phyloP scores from a whole-genome alignment of 345 rosid genomes.

The Eucalyptus camaldulensis region DNA sequence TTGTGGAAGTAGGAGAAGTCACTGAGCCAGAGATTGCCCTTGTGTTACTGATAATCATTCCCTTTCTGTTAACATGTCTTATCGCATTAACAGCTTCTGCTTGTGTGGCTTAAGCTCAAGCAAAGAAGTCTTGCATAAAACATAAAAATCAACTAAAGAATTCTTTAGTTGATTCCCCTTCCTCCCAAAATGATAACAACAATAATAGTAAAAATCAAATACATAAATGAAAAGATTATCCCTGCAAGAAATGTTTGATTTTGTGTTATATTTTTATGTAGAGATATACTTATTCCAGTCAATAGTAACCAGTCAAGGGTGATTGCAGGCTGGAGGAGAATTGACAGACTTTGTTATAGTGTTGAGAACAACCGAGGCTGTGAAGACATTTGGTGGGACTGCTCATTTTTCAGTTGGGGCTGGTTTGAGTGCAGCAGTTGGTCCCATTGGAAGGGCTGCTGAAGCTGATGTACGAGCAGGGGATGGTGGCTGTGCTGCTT shows the following conservation, averaged over 20 bases:
- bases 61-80: neutral
- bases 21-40: neutral
- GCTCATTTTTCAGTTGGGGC: conserved; percentile 88
- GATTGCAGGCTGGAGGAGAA: conserved; percentile 89
- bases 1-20: neutral
- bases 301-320: neutral
- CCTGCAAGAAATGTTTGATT: neutral
- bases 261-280: neutral
- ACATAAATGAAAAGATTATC: neutral
- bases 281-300: neutral
- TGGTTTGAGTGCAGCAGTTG: conserved; percentile 90
- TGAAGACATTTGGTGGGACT: conserved; percentile 73
- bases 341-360: conserved; percentile 87
- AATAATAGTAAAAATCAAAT: neutral
- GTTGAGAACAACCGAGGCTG: conserved; percentile 74
- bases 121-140: neutral
- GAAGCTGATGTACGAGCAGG: conserved; percentile 95
- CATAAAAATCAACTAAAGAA: neutral
- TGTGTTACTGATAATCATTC: neutral
- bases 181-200: neutral
- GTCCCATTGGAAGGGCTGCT: conserved; percentile 62
- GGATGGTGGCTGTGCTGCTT: conserved; percentile 88
- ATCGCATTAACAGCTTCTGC: neutral
- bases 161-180: neutral
- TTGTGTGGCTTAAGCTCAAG: neutral